These are phyloP conservation scores for Heliosperma pusillum DNA, from an alignment of 148 eudicot species.

Conservation along the genomic window DNA sequence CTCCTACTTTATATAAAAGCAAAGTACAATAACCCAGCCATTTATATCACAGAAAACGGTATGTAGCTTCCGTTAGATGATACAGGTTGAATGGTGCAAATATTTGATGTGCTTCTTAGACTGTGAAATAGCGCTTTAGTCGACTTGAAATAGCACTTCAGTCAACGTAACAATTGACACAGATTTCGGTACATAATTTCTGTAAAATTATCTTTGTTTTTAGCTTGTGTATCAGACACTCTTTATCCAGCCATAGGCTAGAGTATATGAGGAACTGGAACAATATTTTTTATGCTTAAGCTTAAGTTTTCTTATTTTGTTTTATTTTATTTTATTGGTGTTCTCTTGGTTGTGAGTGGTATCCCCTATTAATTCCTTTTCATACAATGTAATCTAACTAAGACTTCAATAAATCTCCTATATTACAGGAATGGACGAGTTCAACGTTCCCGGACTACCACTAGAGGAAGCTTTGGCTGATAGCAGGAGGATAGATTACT, in stretches of 20 bases:
- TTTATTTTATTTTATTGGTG: too few species aligned
- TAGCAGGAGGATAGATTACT: conserved; percentile 22
- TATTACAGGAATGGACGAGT: conserved; percentile 26
- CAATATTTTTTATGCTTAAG: too few species aligned
- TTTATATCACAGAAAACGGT: conserved; percentile 37
- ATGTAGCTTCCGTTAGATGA: neutral
- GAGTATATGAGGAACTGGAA: too few species aligned
- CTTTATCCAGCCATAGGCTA: too few species aligned
- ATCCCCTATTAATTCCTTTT: too few species aligned
- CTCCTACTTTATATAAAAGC: conserved; percentile 18
- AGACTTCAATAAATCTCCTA: neutral
- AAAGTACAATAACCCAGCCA: conserved; percentile 26
- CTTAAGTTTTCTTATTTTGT: too few species aligned
- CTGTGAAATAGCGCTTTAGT: neutral
- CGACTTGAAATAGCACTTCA: neutral
- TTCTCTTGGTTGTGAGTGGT: too few species aligned
- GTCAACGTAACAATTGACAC: too few species aligned
- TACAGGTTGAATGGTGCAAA: neutral
- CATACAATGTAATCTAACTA: too few species aligned
- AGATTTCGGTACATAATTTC: too few species aligned
- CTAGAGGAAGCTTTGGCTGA: conserved; percentile 27
- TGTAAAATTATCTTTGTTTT: too few species aligned
- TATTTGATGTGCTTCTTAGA: neutral
- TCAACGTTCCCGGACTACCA: conserved; percentile 19
- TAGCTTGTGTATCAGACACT: too few species aligned